Conservation (phyloP, 2,329 filamentous ascomycete species). For the Aphanocladium album region DNA sequence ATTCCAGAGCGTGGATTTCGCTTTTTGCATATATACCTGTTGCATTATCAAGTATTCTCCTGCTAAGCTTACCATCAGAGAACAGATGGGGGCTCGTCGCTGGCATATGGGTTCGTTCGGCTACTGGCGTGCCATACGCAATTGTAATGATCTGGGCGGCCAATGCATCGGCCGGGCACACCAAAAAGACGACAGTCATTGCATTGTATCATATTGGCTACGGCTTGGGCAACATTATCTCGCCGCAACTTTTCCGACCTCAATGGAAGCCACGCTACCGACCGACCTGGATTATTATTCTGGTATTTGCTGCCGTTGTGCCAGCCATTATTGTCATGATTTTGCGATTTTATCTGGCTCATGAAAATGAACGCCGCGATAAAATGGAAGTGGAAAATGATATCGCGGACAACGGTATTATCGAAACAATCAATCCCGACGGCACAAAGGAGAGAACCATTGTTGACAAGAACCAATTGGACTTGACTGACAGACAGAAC, state of each 20-base stretch:
- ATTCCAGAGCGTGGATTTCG: slow-evolving; percentile 16
- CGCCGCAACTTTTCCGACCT: slow-evolving; percentile 27
- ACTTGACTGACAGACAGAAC: slow-evolving; percentile 16
- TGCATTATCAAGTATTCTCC: slow-evolving; percentile 14
- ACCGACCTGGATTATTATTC: slow-evolving; percentile 20
- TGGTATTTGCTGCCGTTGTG: slow-evolving; percentile 15
- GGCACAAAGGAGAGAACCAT: slow-evolving; percentile 6
- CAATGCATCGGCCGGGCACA: slow-evolving; percentile 28
- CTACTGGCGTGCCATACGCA: slow-evolving; percentile 17
- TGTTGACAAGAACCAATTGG: slow-evolving; percentile 15
- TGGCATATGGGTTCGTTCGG: slow-evolving; percentile 15
- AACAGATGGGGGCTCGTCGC: slow-evolving; percentile 17
- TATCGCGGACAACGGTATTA: slow-evolving; percentile 5
- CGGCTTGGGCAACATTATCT: slow-evolving; percentile 31
- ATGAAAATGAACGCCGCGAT: slow-evolving; percentile 15
- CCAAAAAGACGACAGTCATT: slow-evolving; percentile 38
- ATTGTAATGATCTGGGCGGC: slow-evolving; percentile 19
- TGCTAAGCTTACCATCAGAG: slow-evolving; percentile 12
- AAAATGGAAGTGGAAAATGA: slow-evolving; percentile 5
- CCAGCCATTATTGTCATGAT: slow-evolving; percentile 13
- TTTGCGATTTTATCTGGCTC: slow-evolving; percentile 11
- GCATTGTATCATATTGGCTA: slow-evolving; percentile 33
- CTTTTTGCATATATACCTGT: slow-evolving; percentile 14
- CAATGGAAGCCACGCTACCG: slow-evolving; percentile 17
- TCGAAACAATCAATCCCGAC: slow-evolving; percentile 12